Conservation (phyloP, 768 basidiomycete genomes). For the Russula virescens region DNA sequence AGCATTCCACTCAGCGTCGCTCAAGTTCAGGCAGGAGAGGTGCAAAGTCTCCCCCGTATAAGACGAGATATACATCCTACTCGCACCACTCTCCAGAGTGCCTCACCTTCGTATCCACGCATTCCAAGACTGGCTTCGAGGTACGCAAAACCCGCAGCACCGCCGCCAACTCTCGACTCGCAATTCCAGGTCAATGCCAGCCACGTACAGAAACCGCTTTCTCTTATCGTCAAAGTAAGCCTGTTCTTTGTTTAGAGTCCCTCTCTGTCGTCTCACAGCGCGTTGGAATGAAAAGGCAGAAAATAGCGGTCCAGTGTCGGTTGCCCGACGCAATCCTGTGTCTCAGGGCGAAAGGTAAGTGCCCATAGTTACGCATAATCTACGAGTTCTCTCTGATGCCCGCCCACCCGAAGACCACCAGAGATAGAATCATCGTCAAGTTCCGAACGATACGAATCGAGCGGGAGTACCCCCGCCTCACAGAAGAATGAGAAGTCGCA, state of each 20-base stretch:
- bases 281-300: neutral
- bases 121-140: constrained; percentile 3
- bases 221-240: constrained; percentile 1
- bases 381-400: neutral
- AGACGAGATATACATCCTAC: neutral
- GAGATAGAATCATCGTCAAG: neutral
- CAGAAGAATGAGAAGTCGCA: neutral
- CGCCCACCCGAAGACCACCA: neutral
- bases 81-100: neutral
- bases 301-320: neutral
- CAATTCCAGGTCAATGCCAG: constrained; percentile 17
- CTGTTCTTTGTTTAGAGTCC: neutral
- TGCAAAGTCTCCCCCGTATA: neutral
- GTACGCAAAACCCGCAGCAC: neutral
- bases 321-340: neutral
- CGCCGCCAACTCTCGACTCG: neutral
- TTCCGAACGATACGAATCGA: neutral
- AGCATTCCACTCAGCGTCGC: neutral
- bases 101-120: constrained; percentile 1
- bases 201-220: constrained; percentile 8
- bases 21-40: neutral
- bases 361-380: neutral
- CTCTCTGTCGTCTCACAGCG: neutral
- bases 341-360: constrained; percentile 1
- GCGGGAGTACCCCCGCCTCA: neutral